Evolutionary conservation across 164 flowering plant species (phyloP).

Genomic region (Warburgia ugandensis): DNA sequence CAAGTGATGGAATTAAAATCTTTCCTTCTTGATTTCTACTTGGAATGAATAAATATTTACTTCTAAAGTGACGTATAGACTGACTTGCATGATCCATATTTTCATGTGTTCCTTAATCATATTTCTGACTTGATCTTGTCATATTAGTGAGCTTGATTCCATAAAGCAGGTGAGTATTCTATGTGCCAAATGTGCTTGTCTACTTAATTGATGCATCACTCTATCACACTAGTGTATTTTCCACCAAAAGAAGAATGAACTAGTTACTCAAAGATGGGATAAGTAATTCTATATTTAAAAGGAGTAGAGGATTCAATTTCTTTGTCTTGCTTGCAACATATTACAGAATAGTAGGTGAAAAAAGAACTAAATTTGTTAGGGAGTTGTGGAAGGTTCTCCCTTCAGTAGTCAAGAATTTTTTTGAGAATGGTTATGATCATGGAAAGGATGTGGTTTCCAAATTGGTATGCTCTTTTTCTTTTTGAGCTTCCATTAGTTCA

Average conservation of each 20-base stretch:
- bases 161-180: too few species aligned
- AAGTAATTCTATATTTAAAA: constrained; percentile 68
- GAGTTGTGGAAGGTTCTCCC: constrained; percentile 99
- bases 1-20: too few species aligned
- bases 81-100: too few species aligned
- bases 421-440: constrained; percentile 63
- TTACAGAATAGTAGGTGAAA: constrained; percentile 92
- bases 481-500: neutral
- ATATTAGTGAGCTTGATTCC: too few species aligned
- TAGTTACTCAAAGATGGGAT: constrained; percentile 83
- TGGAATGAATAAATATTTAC: too few species aligned
- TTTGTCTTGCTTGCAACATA: constrained; percentile 95
- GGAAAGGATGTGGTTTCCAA: constrained; percentile 71
- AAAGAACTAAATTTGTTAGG: constrained; percentile 82
- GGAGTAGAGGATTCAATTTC: constrained; percentile 61
- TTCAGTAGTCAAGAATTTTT: constrained; percentile 63
- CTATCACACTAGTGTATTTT: constrained; percentile 98
- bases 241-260: constrained; percentile 78
- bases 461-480: constrained; percentile 47
- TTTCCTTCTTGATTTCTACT: too few species aligned
- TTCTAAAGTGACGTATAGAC: too few species aligned
- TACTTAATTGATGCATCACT: constrained; percentile 49
- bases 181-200: constrained; percentile 5
- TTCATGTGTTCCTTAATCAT: too few species aligned
- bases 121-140: too few species aligned